Percentiles rank a stretch among this genome's conserved stretches.
These are phyloP conservation scores for Rutstroemia sp. DNA, from an alignment of 2,329 filamentous ascomycete species.

Conservation along the genomic window DNA sequence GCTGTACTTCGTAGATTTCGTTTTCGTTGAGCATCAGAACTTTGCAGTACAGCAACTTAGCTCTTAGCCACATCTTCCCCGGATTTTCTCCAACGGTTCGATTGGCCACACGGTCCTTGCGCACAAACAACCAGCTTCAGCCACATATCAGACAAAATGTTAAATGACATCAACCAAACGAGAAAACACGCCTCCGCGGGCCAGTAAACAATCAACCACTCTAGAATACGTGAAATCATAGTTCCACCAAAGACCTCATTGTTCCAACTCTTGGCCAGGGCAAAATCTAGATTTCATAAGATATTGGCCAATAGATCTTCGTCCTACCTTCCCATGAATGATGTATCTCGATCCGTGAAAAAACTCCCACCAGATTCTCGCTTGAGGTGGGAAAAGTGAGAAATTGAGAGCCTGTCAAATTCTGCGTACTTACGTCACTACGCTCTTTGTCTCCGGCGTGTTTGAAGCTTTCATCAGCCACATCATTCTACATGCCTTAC, in stretches of 20 bases:
- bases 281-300: not conserved
- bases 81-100: not conserved
- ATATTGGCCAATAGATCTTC: not conserved
- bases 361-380: no score
- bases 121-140: not conserved
- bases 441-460: not conserved
- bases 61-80: not conserved
- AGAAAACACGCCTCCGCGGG: no score
- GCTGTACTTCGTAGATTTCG: no score
- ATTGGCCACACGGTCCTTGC: no score
- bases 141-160: not conserved
- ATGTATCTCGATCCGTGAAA: not conserved
- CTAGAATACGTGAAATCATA: not conserved
- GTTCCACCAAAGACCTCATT: not conserved
- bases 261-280: constrained; percentile 4
- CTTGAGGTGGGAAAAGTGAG: no score
- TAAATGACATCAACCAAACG: no score
- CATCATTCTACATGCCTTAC: not conserved
- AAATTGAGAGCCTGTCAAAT: no score
- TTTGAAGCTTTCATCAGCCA: not conserved
- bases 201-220: not conserved
- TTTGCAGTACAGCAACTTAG: no score
- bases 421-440: not conserved
- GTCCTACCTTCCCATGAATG: not conserved
- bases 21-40: no score